A percentile compares a stretch with the other conserved stretches of the same genome.
Conservation (phyloP, 1,139 yeast species). For the Debaryomyces coudertii region DNA sequence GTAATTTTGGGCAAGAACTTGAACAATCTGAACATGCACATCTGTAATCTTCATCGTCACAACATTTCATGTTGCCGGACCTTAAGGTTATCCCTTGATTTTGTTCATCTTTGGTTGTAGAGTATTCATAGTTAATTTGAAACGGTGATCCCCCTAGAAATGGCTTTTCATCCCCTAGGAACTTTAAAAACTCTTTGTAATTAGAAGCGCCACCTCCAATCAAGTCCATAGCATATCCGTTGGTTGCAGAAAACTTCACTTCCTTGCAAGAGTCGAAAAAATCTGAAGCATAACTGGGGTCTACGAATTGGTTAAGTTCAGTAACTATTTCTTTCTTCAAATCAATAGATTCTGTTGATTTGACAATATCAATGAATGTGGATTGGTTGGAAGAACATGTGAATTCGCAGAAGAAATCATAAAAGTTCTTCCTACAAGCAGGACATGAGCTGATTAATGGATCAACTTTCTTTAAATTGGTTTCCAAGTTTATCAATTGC, state of each 20-base stretch:
- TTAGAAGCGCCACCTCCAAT: conserved; percentile 94
- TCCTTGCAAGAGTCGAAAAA: conserved; percentile 86
- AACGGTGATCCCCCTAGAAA: conserved; percentile 93
- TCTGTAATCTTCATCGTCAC: conserved; percentile 66
- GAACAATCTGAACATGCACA: conserved; percentile 95
- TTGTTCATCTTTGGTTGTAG: conserved; percentile 24
- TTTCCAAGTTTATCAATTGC: conserved; percentile 38
- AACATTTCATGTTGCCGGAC: conserved; percentile 45
- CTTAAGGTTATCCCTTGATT: conserved; percentile 27
- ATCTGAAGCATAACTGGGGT: conserved; percentile 57
- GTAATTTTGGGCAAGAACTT: conserved; percentile 71
- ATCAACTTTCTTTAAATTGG: conserved; percentile 72
- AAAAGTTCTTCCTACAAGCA: conserved; percentile 86
- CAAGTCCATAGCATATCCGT: conserved; percentile 95
- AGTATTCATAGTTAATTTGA: conserved; percentile 78
- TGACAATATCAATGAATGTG: conserved; percentile 67
- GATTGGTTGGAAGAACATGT: conserved; percentile 90
- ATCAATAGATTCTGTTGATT: conserved; percentile 52
- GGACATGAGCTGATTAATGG: conserved; percentile 89
- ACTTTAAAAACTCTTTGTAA: conserved; percentile 73
- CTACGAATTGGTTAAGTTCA: conserved; percentile 68
- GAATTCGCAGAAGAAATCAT: conserved; percentile 82
- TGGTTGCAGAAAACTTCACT: conserved; percentile 90
- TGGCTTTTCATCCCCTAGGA: conserved; percentile 93
- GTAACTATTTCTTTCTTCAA: conserved; percentile 65